Evolutionary conservation across 441 rosid genomes (phyloP), one percentile per base, ranked within the genome.

Genomic region (Gossypium aridum): DNA sequence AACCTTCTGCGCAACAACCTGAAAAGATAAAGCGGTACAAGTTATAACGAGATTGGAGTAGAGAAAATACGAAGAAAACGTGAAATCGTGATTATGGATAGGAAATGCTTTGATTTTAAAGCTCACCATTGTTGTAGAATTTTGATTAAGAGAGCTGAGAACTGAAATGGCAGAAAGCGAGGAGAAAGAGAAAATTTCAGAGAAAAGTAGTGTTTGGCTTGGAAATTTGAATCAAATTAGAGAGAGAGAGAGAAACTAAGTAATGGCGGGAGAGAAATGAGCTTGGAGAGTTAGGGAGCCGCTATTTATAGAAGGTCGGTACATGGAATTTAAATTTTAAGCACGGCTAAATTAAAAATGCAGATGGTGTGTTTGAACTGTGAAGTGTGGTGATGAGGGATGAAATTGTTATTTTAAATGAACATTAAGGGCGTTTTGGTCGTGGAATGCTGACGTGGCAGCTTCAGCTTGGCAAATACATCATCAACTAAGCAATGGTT

Each of bases 1-100:
- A 73, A 91, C 80, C 75, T 91, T 92, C 84, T 91, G 98, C 31
- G 85, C 91, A 34, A 89, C 85, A 64, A 90, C 98, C 97, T 96
- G 86, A 79, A 72, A 5, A 49, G 13, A 53, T 19, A 53, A 65
- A 43, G 23, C 61, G 5, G 75, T 7, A 9, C 39, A 23, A 76
- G 64, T 25, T 45, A 37, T 3, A 70, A 71, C 76, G 71, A 63
- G 47, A 8, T 14, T 31, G 23, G 67, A 28, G 16, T 34, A 39
- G 9, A 17, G 9, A 6, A 4, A 45, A 73, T 6, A 64, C 37
- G 53, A 49, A 60, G 62, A 74, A 75, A 26, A 7, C 16, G 31
- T 0, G 54, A 71, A 71, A 20, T 4, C 25, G 7, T 1, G 49
- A 71, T 54, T 66, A 76, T 68, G 13, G 54, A 71, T 7, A 34